These are phyloP conservation scores for Colletotrichum filicis DNA, from an alignment of 2,329 filamentous ascomycete genomes.

Conservation along the genomic window DNA sequence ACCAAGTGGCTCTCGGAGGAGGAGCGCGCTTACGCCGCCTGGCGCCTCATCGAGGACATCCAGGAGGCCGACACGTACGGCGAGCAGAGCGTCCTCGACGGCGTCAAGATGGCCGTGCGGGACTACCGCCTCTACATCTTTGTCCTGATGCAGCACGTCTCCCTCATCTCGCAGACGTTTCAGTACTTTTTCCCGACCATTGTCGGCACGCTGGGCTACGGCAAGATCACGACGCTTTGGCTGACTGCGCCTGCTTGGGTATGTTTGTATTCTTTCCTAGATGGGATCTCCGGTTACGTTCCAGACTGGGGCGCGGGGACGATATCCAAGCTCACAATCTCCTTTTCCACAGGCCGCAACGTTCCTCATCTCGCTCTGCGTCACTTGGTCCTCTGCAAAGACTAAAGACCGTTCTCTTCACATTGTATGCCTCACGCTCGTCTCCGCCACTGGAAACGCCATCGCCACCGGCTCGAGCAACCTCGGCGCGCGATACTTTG, in stretches of 20 bases:
- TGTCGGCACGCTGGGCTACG: constrained; percentile 69
- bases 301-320: too few relatives aligned
- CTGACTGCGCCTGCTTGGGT: constrained; percentile 69
- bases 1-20: constrained; percentile 62
- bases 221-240: constrained; percentile 63
- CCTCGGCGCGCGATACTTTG: constrained; percentile 66
- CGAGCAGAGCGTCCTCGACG: constrained; percentile 52
- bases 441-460: constrained; percentile 64
- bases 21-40: constrained; percentile 64
- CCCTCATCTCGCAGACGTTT: constrained; percentile 64
- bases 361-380: constrained; percentile 62
- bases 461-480: constrained; percentile 63
- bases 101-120: constrained; percentile 58
- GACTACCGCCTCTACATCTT: constrained; percentile 65
- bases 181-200: constrained; percentile 76
- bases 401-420: constrained; percentile 67
- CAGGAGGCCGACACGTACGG: constrained; percentile 55
- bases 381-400: constrained; percentile 65
- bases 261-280: constrained; percentile 24
- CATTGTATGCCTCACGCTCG: constrained; percentile 62
- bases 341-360: constrained; percentile 52
- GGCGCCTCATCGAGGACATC: constrained; percentile 60
- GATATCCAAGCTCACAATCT: background rate
- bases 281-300: too few relatives aligned
- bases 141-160: constrained; percentile 64